A percentile compares a stretch with the other conserved stretches of the same genome.
Evolutionary conservation across 2,329 filamentous ascomycete species (phyloP).

Genomic region (Beauveria caledonica): DNA sequence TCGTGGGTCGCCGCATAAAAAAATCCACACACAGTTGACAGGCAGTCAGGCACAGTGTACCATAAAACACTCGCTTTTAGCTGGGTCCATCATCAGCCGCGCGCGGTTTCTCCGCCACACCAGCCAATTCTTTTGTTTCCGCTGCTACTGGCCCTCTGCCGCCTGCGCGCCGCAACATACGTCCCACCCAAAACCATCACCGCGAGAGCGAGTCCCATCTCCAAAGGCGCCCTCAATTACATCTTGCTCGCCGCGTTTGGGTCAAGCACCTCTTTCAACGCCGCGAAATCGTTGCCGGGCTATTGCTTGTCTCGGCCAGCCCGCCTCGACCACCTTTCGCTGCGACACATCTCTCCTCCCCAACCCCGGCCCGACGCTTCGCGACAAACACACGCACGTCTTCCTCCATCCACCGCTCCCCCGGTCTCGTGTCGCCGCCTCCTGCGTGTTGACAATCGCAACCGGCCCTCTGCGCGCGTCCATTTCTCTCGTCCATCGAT

Average conservation of each 20-base stretch:
- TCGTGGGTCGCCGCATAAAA: too few species aligned
- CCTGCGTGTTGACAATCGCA: not conserved
- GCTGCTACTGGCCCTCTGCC: not conserved
- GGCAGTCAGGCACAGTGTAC: too few species aligned
- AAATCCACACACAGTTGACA: too few species aligned
- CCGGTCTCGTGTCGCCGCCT: not conserved
- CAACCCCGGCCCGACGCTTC: not conserved
- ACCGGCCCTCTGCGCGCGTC: not conserved
- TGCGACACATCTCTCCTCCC: not conserved
- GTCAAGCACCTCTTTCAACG: not conserved
- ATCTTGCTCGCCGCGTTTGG: not conserved
- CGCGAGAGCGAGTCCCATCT: not conserved
- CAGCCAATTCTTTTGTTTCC: not conserved
- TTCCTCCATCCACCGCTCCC: not conserved
- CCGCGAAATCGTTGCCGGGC: not conserved
- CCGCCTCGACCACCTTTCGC: not conserved
- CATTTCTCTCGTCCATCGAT: not conserved
- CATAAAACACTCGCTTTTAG: not conserved
- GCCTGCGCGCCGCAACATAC: not conserved
- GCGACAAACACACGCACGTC: constrained; percentile 7
- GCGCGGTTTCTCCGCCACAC: constrained; percentile 5
- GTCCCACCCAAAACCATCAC: constrained; percentile 3
- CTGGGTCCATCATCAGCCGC: constrained; percentile 9
- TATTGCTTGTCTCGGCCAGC: not conserved
- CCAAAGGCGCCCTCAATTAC: not conserved